Evolutionary conservation across 352 stramenopile genomes (phyloP), one percentile per base, ranked within the genome.

Genomic region (Phytophthora cactorum): DNA sequence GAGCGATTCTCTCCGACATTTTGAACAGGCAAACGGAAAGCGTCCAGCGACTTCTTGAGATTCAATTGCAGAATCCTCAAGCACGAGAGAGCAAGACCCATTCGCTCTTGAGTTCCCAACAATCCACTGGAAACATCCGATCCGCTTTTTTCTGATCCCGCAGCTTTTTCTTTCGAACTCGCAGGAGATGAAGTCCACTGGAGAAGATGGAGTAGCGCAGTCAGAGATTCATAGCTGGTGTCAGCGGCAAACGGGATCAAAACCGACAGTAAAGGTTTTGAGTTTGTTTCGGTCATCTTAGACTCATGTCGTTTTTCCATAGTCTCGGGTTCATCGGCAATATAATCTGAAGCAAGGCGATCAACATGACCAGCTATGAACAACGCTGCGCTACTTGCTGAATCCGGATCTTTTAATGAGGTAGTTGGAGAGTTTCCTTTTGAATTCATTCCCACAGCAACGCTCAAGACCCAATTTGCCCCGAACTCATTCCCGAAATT

Each of bases 291-390:
- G 4, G 12, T 5, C 46, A 12, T 17, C 22, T 27, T 68, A 41
- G 5, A 3, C 15, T 70, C 27, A 0, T 58, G 28, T 7, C 5
- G 29, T 22, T 63, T 59, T 12, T 44, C 50, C 25, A 4, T 2
- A 11, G 8, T 14, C 11, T 67, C 41, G 0, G 46, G 31, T 52
- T 75, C 63, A 10, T 49, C 58, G 11, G 41, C 14, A 22, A 77
- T 45, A 52, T 84, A 85, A 1, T 65, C 54, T 0, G 60, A 31
- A 3, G 77, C 68, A 28, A 88, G 63, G 6, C 79, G 77, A 44
- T 85, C 77, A 1, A 88, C 59, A 58, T 88, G 77, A 0, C 77
- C 77, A n/a, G 75, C 29, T n/a, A 88, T 66, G 27, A 77, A 84
- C 25, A 86, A 61, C n/a, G 71, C 45, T 27, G 60, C 50, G 0